Base-by-base conservation (phyloP, 768 basidiomycete genomes). In the Amanita inopinata region DNA sequence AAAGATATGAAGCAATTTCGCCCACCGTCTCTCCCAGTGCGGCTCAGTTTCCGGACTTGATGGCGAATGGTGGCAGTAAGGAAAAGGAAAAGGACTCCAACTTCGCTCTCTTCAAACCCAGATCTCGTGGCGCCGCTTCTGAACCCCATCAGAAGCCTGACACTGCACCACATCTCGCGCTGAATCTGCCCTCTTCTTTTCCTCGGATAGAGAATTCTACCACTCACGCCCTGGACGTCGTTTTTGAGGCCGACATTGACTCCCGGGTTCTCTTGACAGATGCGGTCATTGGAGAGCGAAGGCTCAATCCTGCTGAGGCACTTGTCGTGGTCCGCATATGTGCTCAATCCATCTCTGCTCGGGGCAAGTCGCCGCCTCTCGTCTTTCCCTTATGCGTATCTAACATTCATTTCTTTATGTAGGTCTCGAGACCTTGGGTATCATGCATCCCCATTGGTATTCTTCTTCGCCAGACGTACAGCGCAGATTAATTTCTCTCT, bases 391-490 rank as follows among this genome's bases (percentile, higher is more conserved):
- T 38, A 44, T 18, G 47, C 24, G 19, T 14, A 39, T 15, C 33
- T 14, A 52, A 22, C 47, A 23, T 23, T 40, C 25, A 32, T 14
- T 39, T 47, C 39, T 37, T 34, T 25, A 43, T 47, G 9, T 46
- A 88, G 85, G 85, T n/a, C 66, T 87, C 38, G 83, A 87, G 56
- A 78, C 80, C 3, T 77, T 84, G 34, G 87, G 86, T 14, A 69
- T 89, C 34, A 89, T 89, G 83, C 82, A 83, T 52, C 83, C 87
- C 4, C 81, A 88, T 56, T 89, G 83, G 85, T 69, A 82, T 56
- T 80, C 84, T 30, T 70, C 85, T 6, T 85, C 82, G 4, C 74
- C 75, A 5, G 72, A 76, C 7, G 60, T 71, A n/a, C 86, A 89
- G 57, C 76, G 65, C 43, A 64, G 56, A 46, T 76, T 89, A 23